Percentiles rank a stretch among this genome's conserved stretches.
phyloP scores from a whole-genome alignment of 345 rosid species.

The Hypericum perforatum region DNA sequence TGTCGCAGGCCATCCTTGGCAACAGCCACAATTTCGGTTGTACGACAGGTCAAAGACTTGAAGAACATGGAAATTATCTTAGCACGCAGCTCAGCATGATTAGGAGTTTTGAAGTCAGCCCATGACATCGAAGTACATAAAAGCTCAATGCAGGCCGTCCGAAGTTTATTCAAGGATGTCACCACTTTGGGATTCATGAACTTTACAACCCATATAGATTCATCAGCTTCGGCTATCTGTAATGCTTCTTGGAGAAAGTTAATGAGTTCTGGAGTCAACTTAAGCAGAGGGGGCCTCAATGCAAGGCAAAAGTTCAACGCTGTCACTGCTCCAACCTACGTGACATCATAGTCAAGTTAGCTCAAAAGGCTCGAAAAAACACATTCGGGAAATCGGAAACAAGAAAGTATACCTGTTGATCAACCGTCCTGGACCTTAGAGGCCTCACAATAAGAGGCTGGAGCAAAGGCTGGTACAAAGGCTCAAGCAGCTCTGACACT shows the following conservation, averaged over 20 bases:
- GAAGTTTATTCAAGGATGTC: slow-evolving; percentile 71
- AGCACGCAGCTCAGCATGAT: slow-evolving; percentile 75
- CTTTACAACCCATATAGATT: slow-evolving; percentile 77
- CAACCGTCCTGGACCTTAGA: slow-evolving; percentile 85
- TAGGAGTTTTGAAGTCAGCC: slow-evolving; percentile 81
- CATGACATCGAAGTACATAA: slow-evolving; percentile 98
- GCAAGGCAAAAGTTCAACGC: slow-evolving; percentile 95
- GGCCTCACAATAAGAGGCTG: slow-evolving; percentile 89
- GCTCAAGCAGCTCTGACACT: slow-evolving; percentile 93
- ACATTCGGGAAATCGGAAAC: background rate
- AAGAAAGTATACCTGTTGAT: slow-evolving; percentile 66
- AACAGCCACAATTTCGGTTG: slow-evolving; percentile 94
- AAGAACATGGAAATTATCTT: slow-evolving; percentile 98
- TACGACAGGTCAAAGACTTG: slow-evolving; percentile 89
- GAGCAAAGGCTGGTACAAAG: slow-evolving; percentile 69
- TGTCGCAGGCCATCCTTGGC: slow-evolving; percentile 98
- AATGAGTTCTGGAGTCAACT: slow-evolving; percentile 89
- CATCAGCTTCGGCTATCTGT: slow-evolving; percentile 99
- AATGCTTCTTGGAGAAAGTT: slow-evolving; percentile 97
- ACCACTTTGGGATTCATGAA: slow-evolving; percentile 81
- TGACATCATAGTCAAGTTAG: slow-evolving; percentile 21
- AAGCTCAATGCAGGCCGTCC: slow-evolving; percentile 93
- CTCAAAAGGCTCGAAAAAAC: slow-evolving; percentile 3
- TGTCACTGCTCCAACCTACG: slow-evolving; percentile 90
- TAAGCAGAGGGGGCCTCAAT: slow-evolving; percentile 93